These are phyloP conservation scores for Smallanthus sonchifolius DNA, from an alignment of 129 eudicot species.

Conservation along the genomic window DNA sequence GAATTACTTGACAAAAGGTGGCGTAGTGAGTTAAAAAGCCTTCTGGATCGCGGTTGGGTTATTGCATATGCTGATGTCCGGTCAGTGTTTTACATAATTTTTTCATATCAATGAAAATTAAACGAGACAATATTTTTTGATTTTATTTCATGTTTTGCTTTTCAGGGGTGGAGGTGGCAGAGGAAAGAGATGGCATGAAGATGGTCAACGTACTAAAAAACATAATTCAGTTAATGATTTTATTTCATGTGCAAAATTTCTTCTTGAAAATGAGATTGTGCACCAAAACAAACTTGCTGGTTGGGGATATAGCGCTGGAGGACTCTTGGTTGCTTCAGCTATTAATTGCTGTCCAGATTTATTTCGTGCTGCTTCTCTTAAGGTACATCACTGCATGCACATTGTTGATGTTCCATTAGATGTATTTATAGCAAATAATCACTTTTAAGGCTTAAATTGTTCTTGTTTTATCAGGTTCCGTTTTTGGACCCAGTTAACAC, in stretches of 20 bases:
- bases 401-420: background rate
- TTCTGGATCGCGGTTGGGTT: conserved; percentile 98
- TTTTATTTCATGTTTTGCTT: conserved; percentile 7
- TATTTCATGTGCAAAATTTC: conserved; percentile 71
- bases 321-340: conserved; percentile 85
- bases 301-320: conserved; percentile 98
- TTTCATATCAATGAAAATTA: background rate
- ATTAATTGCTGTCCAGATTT: conserved; percentile 68
- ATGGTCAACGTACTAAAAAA: conserved; percentile 62
- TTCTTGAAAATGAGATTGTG: conserved; percentile 56
- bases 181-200: conserved; percentile 84
- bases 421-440: background rate
- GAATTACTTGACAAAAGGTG: conserved; percentile 90
- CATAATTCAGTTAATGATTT: conserved; percentile 63
- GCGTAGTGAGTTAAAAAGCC: conserved; percentile 86
- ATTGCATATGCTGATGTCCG: conserved; percentile 96
- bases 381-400: conserved; percentile 39
- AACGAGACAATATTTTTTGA: background rate
- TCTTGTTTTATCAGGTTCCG: conserved; percentile 57
- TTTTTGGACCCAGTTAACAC: conserved; percentile 86
- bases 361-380: conserved; percentile 83
- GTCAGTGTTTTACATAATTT: conserved; percentile 31
- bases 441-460: background rate
- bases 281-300: conserved; percentile 80
- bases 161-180: conserved; percentile 94